phyloP scores from a whole-genome alignment of 208 protist species.

The Zelonia costaricensis region DNA sequence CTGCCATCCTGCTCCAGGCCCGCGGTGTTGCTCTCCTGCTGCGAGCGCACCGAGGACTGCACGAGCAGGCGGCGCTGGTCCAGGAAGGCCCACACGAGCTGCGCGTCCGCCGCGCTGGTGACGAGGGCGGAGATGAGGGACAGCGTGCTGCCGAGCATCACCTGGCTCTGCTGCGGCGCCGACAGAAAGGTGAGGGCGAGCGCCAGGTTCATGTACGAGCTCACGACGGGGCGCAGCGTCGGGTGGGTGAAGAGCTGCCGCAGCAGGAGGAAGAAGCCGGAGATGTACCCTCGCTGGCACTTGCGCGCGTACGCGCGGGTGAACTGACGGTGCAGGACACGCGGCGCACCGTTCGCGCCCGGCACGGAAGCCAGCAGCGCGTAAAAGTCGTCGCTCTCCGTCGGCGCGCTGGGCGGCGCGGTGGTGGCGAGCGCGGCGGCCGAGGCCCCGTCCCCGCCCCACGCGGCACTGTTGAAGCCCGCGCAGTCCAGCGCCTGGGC shows the following conservation, averaged over 20 bases:
- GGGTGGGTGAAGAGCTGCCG: conserved; percentile 72
- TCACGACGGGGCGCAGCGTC: conserved; percentile 40
- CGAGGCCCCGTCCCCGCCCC: conserved; percentile 3
- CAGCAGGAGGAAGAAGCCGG: conserved; percentile 77
- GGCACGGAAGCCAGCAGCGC: conserved; percentile 5
- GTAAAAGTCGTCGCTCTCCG: conserved; percentile 15
- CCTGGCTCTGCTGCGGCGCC: conserved; percentile 55
- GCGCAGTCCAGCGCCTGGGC: conserved; percentile 75
- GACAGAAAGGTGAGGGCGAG: conserved; percentile 68
- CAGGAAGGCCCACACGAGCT: conserved; percentile 61
- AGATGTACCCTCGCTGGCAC: conserved; percentile 65
- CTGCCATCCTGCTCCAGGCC: background rate
- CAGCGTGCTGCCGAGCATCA: conserved; percentile 73
- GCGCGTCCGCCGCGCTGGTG: conserved; percentile 51
- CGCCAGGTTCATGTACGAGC: conserved; percentile 51
- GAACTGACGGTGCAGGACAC: conserved; percentile 53
- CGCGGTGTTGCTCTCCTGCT: background rate
- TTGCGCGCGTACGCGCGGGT: conserved; percentile 51
- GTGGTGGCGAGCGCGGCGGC: background rate
- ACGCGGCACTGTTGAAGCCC: conserved; percentile 41
- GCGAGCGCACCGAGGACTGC: conserved; percentile 18
- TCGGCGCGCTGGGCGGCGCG: background rate
- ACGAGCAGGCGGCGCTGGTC: conserved; percentile 58
- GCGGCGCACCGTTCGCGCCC: conserved; percentile 10
- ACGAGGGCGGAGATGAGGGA: conserved; percentile 77